phyloP scores from a whole-genome alignment of 257 asterid species.

The Datura wrightii region DNA sequence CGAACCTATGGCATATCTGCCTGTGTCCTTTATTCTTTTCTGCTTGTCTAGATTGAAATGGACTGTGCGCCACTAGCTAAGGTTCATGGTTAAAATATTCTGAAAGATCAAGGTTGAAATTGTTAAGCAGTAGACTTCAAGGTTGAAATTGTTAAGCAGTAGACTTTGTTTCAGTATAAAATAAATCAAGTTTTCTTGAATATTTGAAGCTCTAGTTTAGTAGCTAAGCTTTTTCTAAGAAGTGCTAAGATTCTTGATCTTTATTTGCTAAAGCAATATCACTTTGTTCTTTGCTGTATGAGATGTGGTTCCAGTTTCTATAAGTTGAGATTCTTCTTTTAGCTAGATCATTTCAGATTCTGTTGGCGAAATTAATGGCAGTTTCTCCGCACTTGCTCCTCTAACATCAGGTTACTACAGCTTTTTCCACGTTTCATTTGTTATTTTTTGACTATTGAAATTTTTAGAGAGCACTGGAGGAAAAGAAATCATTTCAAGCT shows the following conservation, averaged over 20 bases:
- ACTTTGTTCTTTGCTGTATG: background rate
- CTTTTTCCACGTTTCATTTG: background rate
- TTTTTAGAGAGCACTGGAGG: slow-evolving; percentile 72
- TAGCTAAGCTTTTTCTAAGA: background rate
- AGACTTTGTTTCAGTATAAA: background rate
- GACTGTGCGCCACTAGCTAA: background rate
- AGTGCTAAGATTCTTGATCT: background rate
- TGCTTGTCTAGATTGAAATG: background rate
- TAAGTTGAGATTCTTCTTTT: slow-evolving; percentile 6
- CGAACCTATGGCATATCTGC: background rate
- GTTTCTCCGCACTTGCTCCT: background rate
- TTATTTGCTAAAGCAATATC: background rate
- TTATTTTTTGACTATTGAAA: slow-evolving; percentile 30
- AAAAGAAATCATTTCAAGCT: slow-evolving; percentile 58
- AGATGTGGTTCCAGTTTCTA: background rate
- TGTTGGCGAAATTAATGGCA: background rate
- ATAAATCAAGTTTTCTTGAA: background rate
- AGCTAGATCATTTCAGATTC: slow-evolving; percentile 3
- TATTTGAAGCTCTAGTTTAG: background rate
- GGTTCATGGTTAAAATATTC: background rate
- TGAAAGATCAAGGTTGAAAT: background rate
- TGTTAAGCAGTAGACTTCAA: background rate
- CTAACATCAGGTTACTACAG: slow-evolving; percentile 20
- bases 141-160: background rate
- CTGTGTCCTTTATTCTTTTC: background rate